phyloP scores from a whole-genome alignment of 2,329 filamentous ascomycete genomes.

The Pseudogymnoascus sp. region DNA sequence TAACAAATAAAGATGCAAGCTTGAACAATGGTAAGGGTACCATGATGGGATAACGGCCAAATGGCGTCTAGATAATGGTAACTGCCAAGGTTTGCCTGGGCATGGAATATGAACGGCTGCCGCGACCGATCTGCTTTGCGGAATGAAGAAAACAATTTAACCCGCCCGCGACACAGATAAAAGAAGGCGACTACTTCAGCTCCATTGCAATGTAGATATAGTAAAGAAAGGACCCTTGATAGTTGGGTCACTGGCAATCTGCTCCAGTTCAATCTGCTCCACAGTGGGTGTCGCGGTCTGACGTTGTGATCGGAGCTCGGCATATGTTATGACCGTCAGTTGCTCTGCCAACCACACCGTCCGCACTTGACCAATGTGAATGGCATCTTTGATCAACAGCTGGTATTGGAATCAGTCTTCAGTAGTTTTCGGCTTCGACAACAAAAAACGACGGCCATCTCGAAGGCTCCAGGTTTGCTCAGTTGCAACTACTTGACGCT shows the following conservation, averaged over 20 bases:
- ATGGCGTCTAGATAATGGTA: neutral
- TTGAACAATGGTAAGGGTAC: conserved; percentile 62
- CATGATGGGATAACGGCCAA: conserved; percentile 36
- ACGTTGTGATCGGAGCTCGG: conserved; percentile 7
- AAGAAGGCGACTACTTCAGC: neutral
- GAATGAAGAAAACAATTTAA: neutral
- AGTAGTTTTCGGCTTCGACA: neutral
- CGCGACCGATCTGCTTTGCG: neutral
- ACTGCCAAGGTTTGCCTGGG: conserved; percentile 5
- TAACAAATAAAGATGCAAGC: conserved; percentile 56
- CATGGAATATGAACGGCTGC: neutral
- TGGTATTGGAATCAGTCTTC: conserved; percentile 4
- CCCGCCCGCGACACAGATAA: neutral
- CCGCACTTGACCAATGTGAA: conserved; percentile 3
- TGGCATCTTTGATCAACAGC: conserved; percentile 2
- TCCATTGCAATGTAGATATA: neutral
- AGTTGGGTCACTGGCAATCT: neutral
- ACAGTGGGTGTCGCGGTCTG: conserved; percentile 2
- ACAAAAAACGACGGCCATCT: conserved; percentile 1
- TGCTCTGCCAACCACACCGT: conserved; percentile 7
- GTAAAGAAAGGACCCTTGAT: neutral
- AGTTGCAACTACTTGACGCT: neutral
- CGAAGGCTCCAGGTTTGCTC: conserved; percentile 2
- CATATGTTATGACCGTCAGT: conserved; percentile 8
- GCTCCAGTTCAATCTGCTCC: neutral